A percentile compares a stretch with the other conserved stretches of the same genome.
Evolutionary conservation across 768 basidiomycete genomes (phyloP).

Genomic region (Tephrocybe sp.): DNA sequence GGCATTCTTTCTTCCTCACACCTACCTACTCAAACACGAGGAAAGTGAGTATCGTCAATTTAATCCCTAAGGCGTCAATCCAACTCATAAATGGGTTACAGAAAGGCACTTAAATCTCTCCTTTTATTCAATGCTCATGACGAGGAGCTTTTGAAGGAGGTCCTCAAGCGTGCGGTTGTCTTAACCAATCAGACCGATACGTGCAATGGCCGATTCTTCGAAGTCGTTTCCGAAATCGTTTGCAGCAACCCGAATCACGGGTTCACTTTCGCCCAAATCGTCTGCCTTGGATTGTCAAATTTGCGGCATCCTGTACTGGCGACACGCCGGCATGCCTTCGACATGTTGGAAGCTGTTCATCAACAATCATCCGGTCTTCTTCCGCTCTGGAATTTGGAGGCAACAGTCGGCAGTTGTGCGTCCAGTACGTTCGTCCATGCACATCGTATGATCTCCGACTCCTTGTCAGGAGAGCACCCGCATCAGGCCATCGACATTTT

Average conservation of each 20-base stretch:
- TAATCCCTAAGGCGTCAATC: not conserved
- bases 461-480: slow-evolving; percentile 78
- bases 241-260: slow-evolving; percentile 51
- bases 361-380: slow-evolving; percentile 66
- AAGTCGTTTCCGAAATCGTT: slow-evolving; percentile 72
- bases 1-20: slow-evolving; percentile 69
- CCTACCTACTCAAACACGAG: slow-evolving; percentile 47
- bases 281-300: slow-evolving; percentile 81
- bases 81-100: slow-evolving; percentile 29
- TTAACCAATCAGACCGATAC: slow-evolving; percentile 50
- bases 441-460: slow-evolving; percentile 74
- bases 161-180: slow-evolving; percentile 70
- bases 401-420: slow-evolving; percentile 68
- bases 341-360: slow-evolving; percentile 73
- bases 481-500: slow-evolving; percentile 64
- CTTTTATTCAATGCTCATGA: slow-evolving; percentile 59
- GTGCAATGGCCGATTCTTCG: slow-evolving; percentile 71
- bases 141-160: slow-evolving; percentile 57
- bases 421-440: slow-evolving; percentile 80
- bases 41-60: slow-evolving; percentile 59
- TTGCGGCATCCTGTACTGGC: slow-evolving; percentile 68
- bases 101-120: slow-evolving; percentile 76
- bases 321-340: slow-evolving; percentile 76
- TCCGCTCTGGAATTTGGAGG: slow-evolving; percentile 71
- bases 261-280: slow-evolving; percentile 73